Base-by-base conservation (phyloP, 2,329 filamentous ascomycete species). In the Ophiostoma fasciatum region DNA sequence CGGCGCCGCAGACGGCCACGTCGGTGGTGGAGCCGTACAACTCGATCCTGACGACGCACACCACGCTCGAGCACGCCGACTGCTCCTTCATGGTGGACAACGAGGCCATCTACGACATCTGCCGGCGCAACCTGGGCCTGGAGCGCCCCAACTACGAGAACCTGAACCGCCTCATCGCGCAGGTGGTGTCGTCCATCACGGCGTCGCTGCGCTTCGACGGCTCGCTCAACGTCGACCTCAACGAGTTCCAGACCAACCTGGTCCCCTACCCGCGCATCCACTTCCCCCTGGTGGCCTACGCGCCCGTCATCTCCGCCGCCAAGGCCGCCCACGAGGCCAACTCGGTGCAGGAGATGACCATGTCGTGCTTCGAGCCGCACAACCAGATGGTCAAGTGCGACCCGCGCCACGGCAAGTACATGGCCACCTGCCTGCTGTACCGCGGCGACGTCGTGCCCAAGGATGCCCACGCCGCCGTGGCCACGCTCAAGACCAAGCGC, bases 331-430 rank as follows among this genome's bases (percentile, higher is more conserved):
- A 98, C 70, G 88, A 98, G 72, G 78, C 87, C 71, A 93, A 94
- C 78, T 90, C 83, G 20, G 88, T 96, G 48, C 81, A 85, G 65
- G 90, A 96, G 71, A 94, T 96, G 70, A 92, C 84, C 63, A 92
- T 88, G 78, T 83, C 83, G 48, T 96, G 88, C 79, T 98, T 98
- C 68, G 88, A 98, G 76, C 85, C 88, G 52, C 82, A 94, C 78
- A 94, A 94, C 78, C 88, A 98, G 79, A 98, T 98, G 88, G 88
- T 98, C 61, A 94, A 94, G 74, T 98, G 88, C 59, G 90, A 98
- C 61, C 88, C 88, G 51, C 85, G 87, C 56, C 87, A 92, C 62
- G 88, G 88, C 64, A 98, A 98, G 74, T 98, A 98, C 76, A 98
- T 98, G 88, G 88, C 88, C 47, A 94, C 87, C 53, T 94, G 87